Evolutionary conservation across 108 stramenopile species (phyloP).

Genomic region (Nitzschia inconspicua): DNA sequence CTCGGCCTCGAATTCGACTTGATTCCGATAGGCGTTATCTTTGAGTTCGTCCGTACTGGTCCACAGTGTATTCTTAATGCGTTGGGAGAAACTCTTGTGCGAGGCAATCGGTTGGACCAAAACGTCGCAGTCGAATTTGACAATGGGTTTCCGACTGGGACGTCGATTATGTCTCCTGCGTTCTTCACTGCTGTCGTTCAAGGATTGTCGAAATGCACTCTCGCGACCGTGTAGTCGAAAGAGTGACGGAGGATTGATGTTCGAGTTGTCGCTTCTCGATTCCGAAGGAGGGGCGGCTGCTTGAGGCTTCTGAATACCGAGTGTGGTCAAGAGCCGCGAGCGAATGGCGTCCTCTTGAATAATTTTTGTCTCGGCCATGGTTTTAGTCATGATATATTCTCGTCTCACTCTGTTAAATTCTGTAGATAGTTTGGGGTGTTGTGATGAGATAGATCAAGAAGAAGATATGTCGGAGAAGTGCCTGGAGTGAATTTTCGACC

Average conservation of each 20-base stretch:
- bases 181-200: slow-evolving; percentile 6
- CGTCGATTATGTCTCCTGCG: background rate
- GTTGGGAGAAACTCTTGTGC: slow-evolving; percentile 44
- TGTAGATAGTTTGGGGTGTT: too few species aligned
- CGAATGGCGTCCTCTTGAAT: slow-evolving; percentile 2
- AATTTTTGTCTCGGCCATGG: too few species aligned
- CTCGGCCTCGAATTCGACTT: slow-evolving; percentile 64
- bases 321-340: slow-evolving; percentile 1
- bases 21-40: slow-evolving; percentile 62
- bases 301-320: background rate
- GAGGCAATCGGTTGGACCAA: slow-evolving; percentile 7
- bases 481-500: too few species aligned
- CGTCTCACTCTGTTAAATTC: too few species aligned
- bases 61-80: slow-evolving; percentile 56
- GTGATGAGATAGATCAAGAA: too few species aligned
- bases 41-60: slow-evolving; percentile 46
- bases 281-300: background rate
- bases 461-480: too few species aligned
- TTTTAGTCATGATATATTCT: too few species aligned
- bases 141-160: background rate
- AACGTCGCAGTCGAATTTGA: background rate
- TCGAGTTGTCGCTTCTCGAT: background rate
- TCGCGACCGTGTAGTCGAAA: background rate
- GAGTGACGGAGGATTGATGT: background rate
- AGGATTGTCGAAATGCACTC: background rate